A percentile compares a stretch with the other conserved stretches of the same genome.
These are phyloP conservation scores for Fusarium sp. DNA, from an alignment of 2,329 filamentous ascomycete species.

Conservation along the genomic window DNA sequence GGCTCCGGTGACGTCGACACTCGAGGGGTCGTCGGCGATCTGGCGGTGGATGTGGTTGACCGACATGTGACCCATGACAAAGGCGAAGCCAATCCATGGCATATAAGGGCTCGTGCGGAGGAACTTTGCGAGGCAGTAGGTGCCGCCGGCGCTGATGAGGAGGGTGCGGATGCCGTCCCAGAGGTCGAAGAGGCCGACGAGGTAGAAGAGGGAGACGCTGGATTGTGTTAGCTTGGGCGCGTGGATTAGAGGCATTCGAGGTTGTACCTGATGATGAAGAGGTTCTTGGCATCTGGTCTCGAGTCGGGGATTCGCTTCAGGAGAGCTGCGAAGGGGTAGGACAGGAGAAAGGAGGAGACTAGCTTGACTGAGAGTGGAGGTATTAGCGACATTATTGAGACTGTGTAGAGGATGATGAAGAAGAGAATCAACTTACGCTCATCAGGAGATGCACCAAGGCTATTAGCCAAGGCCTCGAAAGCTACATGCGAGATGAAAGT, in stretches of 20 bases:
- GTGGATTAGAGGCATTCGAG: too few species aligned
- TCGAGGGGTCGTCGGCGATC: slow-evolving; percentile 71
- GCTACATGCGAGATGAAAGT: slow-evolving; percentile 38
- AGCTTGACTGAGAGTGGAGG: slow-evolving; percentile 80
- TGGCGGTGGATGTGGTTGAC: slow-evolving; percentile 89
- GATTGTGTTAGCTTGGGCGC: slow-evolving; percentile 8
- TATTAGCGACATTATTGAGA: slow-evolving; percentile 29
- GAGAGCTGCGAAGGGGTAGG: slow-evolving; percentile 88
- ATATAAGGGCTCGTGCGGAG: slow-evolving; percentile 86
- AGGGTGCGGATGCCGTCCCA: slow-evolving; percentile 88
- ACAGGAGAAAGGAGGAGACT: slow-evolving; percentile 88
- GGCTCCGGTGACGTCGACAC: slow-evolving; percentile 89
- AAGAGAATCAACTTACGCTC: slow-evolving; percentile 48
- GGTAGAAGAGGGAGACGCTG: slow-evolving; percentile 87
- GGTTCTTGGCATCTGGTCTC: slow-evolving; percentile 86
- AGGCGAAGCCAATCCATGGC: slow-evolving; percentile 96
- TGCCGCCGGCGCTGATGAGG: slow-evolving; percentile 79
- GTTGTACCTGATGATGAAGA: slow-evolving; percentile 81
- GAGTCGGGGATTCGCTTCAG: slow-evolving; percentile 92
- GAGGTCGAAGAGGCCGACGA: slow-evolving; percentile 92
- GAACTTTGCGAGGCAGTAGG: slow-evolving; percentile 86
- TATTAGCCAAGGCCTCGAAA: slow-evolving; percentile 50
- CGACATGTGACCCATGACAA: slow-evolving; percentile 96
- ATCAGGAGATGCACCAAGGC: slow-evolving; percentile 52
- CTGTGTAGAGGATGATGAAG: too few species aligned